Evolutionary conservation across 2,329 filamentous ascomycete genomes (phyloP), one percentile per base, ranked within the genome.

Genomic region (Fusarium graminum): DNA sequence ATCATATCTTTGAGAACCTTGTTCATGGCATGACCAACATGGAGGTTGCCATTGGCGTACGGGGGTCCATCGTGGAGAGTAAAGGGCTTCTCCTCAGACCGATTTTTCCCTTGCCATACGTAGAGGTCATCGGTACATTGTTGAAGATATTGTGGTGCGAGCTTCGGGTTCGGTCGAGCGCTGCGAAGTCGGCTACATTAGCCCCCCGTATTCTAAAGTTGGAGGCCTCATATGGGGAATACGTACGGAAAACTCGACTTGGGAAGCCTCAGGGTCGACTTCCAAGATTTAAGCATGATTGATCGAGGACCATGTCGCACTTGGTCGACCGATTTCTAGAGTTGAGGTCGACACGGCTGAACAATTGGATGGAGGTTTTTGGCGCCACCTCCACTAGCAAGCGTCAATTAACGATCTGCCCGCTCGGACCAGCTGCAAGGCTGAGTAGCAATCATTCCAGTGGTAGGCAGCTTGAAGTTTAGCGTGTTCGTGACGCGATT

Each of bases 1-100:
- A 97, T 92, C 73, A 98, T 92, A 79, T 99, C 95, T 82, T 99
- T 99, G 60, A 97, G 83, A 70, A 98, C 90, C 80, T 99, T 99
- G 80, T 99, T 99, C 75, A 99, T 82, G 34, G 95, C 93, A 82
- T 99, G 95, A 4, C 95, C 95, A 62, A 96, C 88, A 74, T 99
- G 95, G 11, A 99, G 85, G 42, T 86, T 86, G 14, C 95, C 95
- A 80, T 99, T 99, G 66, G 95, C 95, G 77, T 98, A 99, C 0
- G 95, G 95, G 0, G 95, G 95, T 1, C 95, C 95, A 88, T 99
- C 95, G 75, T 98, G 95, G 10, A 99, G 83, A 3, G 93, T 82
- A 68, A 98, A 99, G 0, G 85, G 82, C 41, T 86, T 79, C 34
- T 86, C 79, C 43, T 85, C 79, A 4, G 86, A 81, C 65, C 87